phyloP scores from a whole-genome alignment of 345 rosid genomes.

The Sisymbrium altissimum region DNA sequence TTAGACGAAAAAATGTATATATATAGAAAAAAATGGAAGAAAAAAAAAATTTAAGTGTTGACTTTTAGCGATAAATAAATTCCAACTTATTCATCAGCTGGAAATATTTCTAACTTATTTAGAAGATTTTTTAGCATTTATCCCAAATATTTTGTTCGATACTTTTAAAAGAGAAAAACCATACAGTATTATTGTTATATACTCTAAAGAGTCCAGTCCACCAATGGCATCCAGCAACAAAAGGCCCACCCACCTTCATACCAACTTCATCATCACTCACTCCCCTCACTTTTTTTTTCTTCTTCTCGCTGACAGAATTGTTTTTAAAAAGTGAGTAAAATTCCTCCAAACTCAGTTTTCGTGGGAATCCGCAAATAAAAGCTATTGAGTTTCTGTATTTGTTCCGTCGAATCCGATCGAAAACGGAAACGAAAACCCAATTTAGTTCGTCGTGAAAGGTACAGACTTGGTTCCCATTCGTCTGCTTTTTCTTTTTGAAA shows the following conservation, averaged over 20 bases:
- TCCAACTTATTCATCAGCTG: too few relatives aligned
- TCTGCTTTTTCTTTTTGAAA: background rate
- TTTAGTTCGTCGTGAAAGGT: constrained; percentile 11
- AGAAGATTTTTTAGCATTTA: too few relatives aligned
- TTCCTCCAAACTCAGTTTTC: background rate
- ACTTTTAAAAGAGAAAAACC: too few relatives aligned
- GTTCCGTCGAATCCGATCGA: background rate
- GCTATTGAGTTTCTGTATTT: background rate
- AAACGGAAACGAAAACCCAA: constrained; percentile 19
- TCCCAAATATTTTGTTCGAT: too few relatives aligned
- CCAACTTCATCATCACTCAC: constrained; percentile 23
- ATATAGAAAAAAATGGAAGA: too few relatives aligned
- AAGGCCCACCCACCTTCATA: constrained; percentile 24
- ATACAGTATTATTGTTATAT: too few relatives aligned
- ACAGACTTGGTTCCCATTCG: background rate
- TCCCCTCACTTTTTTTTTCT: constrained; percentile 10
- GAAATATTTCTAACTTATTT: too few relatives aligned
- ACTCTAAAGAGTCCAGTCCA: too few relatives aligned
- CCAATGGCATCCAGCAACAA: too few relatives aligned
- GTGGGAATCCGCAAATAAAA: background rate
- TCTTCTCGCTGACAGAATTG: constrained; percentile 4
- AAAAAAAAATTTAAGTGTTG: too few relatives aligned
- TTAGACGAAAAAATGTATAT: too few relatives aligned
- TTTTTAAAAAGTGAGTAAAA: background rate
- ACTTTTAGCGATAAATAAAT: too few relatives aligned